A percentile compares a stretch with the other conserved stretches of the same genome.
These are phyloP conservation scores for Macrophomina pseudophaseolina DNA, from an alignment of 2,329 filamentous ascomycete species.

Conservation along the genomic window DNA sequence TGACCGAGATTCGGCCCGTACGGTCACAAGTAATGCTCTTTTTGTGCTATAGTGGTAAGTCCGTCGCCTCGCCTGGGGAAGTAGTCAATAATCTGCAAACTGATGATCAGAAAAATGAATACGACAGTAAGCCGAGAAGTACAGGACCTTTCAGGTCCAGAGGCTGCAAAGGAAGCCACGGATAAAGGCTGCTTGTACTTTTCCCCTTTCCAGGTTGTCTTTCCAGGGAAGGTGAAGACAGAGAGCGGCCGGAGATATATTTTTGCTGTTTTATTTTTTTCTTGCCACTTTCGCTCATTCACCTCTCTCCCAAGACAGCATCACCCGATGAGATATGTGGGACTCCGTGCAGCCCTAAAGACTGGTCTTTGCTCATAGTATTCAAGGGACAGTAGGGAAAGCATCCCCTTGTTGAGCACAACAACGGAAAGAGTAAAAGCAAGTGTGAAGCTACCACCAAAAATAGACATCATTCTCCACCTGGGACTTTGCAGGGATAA, in stretches of 20 bases:
- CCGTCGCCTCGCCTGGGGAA: background rate
- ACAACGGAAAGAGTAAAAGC: background rate
- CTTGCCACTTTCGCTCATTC: background rate
- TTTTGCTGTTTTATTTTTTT: background rate
- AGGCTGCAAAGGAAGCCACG: background rate
- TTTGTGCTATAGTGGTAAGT: constrained; percentile 1
- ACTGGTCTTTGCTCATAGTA: background rate
- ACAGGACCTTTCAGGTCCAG: background rate
- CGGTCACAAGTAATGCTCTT: constrained; percentile 14
- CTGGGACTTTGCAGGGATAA: background rate
- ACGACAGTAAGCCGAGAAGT: background rate
- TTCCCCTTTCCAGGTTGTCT: background rate
- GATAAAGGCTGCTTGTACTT: background rate
- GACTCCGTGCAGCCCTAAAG: background rate
- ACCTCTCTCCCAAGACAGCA: background rate
- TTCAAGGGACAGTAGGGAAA: background rate
- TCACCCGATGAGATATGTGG: background rate
- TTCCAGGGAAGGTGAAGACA: background rate
- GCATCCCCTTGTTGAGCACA: background rate
- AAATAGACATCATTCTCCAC: no score
- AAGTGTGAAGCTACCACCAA: background rate
- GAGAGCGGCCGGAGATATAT: background rate
- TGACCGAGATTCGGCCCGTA: constrained; percentile 14
- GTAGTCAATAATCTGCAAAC: background rate
- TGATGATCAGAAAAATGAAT: background rate